phyloP scores from a whole-genome alignment of 345 rosid genomes.

The Schrenkiella parvula region DNA sequence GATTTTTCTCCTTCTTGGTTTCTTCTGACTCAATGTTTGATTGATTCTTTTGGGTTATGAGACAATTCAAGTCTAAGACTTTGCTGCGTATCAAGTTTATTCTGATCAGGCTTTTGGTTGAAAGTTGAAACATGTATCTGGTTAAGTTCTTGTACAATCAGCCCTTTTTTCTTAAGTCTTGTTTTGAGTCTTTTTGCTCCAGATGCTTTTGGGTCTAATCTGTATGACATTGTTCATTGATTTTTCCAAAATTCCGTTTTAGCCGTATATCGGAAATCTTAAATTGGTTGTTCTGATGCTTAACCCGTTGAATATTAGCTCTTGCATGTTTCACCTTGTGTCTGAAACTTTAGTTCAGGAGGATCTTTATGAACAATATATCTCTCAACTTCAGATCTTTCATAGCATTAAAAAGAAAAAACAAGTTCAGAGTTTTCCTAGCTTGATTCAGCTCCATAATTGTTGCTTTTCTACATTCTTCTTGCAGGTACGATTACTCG shows the following conservation, averaged over 20 bases:
- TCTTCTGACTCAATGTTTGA: slow-evolving; percentile 3
- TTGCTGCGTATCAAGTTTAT: not conserved
- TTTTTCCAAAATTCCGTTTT: not conserved
- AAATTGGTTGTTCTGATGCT: slow-evolving; percentile 12
- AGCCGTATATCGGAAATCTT: not conserved
- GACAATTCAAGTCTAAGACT: not conserved
- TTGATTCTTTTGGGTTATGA: slow-evolving; percentile 1
- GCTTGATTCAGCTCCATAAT: slow-evolving; percentile 3
- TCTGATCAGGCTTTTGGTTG: not conserved
- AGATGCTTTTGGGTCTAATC: not conserved
- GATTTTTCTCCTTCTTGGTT: not conserved
- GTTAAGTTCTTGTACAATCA: not conserved
- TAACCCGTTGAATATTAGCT: not conserved
- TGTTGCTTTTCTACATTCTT: slow-evolving; percentile 21
- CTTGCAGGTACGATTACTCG: slow-evolving; percentile 86
- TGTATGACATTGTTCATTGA: not conserved
- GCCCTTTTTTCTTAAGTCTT: not conserved
- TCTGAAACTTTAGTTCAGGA: not conserved
- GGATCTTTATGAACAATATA: not conserved
- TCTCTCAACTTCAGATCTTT: not conserved
- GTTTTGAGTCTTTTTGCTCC: not conserved
- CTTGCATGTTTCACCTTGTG: not conserved
- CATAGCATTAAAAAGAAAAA: not conserved
- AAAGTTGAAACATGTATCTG: not conserved
- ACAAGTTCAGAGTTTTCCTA: not conserved